A percentile compares a stretch with the other conserved stretches of the same genome.
Evolutionary conservation across 2,329 filamentous ascomycete species (phyloP).

Genomic region (Phialemoniopsis sp.): DNA sequence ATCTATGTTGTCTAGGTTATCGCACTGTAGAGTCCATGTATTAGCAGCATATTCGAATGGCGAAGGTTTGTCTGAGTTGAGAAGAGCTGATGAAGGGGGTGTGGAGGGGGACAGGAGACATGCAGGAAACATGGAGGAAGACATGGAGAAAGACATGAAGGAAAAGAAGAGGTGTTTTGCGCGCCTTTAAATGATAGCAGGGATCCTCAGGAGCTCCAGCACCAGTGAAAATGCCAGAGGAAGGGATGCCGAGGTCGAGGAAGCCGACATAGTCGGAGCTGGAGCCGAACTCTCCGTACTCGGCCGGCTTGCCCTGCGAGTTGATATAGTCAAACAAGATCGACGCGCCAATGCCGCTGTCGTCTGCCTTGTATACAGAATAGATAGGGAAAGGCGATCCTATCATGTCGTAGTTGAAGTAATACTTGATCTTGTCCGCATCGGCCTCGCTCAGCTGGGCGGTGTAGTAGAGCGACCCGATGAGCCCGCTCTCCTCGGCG

Average conservation of each 20-base stretch:
- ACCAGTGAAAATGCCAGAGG: slow-evolving; percentile 56
- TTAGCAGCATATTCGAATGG: too few species aligned
- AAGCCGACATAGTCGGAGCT: slow-evolving; percentile 59
- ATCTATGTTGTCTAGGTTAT: slow-evolving; percentile 30
- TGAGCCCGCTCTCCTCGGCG: slow-evolving; percentile 12
- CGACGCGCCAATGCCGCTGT: slow-evolving; percentile 28
- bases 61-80: too few species aligned
- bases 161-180: too few species aligned
- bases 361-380: slow-evolving; percentile 26
- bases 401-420: slow-evolving; percentile 38
- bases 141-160: too few species aligned
- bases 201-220: slow-evolving; percentile 36
- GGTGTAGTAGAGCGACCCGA: slow-evolving; percentile 27
- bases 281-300: slow-evolving; percentile 40
- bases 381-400: slow-evolving; percentile 28
- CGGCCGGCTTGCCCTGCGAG: slow-evolving; percentile 22
- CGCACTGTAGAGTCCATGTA: slow-evolving; percentile 32
- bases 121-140: too few species aligned
- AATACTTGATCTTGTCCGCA: slow-evolving; percentile 26
- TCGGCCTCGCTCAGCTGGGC: slow-evolving; percentile 20
- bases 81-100: too few species aligned
- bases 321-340: slow-evolving; percentile 26
- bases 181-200: slow-evolving; percentile 23
- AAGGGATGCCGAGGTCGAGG: slow-evolving; percentile 49
- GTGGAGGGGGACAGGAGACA: too few species aligned